These are phyloP conservation scores for Wallacemonas rigidus DNA, from an alignment of 208 protist species.

Conservation along the genomic window DNA sequence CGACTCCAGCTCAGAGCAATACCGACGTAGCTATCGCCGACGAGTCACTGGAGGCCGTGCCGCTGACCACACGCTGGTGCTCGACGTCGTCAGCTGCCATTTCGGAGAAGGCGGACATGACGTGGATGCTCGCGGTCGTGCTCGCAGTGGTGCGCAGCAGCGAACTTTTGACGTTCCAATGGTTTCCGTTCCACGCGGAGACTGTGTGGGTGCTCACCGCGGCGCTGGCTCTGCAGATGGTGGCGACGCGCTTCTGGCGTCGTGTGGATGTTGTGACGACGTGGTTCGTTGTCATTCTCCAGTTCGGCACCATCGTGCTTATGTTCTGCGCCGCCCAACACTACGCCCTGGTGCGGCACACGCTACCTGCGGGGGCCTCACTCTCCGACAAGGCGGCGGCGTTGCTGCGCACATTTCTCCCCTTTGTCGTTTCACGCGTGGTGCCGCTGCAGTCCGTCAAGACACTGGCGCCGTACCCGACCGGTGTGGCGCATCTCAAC, in stretches of 20 bases:
- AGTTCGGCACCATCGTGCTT: conserved; percentile 10
- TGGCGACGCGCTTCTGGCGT: conserved; percentile 7
- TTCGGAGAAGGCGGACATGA: conserved; percentile 25
- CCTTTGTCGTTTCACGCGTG: neutral
- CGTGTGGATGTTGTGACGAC: conserved; percentile 17
- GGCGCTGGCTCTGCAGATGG: conserved; percentile 4
- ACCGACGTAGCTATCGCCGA: conserved; percentile 7
- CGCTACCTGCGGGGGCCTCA: neutral
- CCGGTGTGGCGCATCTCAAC: conserved; percentile 17
- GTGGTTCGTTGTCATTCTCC: neutral
- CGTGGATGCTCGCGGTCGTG: conserved; percentile 23
- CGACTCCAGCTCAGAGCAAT: neutral
- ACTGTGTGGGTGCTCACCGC: conserved; percentile 3
- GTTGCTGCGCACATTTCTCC: neutral
- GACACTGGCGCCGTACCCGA: neutral
- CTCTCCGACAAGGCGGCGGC: neutral
- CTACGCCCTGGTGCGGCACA: neutral
- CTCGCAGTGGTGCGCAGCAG: conserved; percentile 20
- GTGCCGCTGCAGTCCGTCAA: conserved; percentile 9
- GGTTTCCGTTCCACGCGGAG: conserved; percentile 13
- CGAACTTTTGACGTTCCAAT: conserved; percentile 24
- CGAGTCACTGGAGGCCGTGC: conserved; percentile 15
- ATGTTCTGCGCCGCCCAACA: conserved; percentile 14
- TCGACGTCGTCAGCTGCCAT: conserved; percentile 29
- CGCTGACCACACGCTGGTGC: conserved; percentile 32